Evolutionary conservation across 371 early-diverging fungal species (phyloP), one percentile per base, ranked within the genome.

Genomic region (Mucor circinelloides): DNA sequence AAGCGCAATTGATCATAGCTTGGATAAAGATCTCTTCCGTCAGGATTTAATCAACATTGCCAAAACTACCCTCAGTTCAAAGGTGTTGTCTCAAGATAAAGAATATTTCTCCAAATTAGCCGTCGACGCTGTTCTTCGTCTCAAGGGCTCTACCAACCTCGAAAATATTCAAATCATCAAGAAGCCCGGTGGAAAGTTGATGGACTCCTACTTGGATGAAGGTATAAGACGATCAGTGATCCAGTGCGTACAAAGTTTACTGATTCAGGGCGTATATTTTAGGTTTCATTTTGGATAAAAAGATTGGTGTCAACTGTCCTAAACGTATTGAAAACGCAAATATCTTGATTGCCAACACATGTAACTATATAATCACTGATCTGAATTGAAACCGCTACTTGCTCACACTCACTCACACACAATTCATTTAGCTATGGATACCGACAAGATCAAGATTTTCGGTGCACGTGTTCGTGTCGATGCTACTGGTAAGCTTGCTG

Each of bases 391-490:
- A 40, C 1, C 1, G 13, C 40, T 40, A 13, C 17, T 17, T 9
- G 42, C 63, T 55, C 12, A 60, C 23, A 40, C n/a, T 56, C 8
- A n/a, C n/a, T n/a, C n/a, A n/a, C n/a, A n/a, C n/a, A n/a, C 50
- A 23, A 58, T 44, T 13, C 58, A 1, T 38, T 42, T 79, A 89
- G 94, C 99, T 58, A 97, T 99, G 97, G 99, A 99, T 83, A 96
- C 98, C 19, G 99, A 99, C 79, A 99, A 99, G 82, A 96, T 99
- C 82, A 99, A 99, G 88, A 94, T 99, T 61, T 99, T 99, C 83
- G 99, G 99, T 67, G 98, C 99, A 32, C 94, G 98, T 68, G 93
- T 99, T 57, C 91, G 94, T 59, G 99, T 99, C 2, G 95, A 96
- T 73, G 94, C 97, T 54, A 95, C 99, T 25, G 95, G 93, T 60